Evolutionary conservation across 2,329 filamentous ascomycete genomes (phyloP).

Genomic region (Falciphora oryzae): DNA sequence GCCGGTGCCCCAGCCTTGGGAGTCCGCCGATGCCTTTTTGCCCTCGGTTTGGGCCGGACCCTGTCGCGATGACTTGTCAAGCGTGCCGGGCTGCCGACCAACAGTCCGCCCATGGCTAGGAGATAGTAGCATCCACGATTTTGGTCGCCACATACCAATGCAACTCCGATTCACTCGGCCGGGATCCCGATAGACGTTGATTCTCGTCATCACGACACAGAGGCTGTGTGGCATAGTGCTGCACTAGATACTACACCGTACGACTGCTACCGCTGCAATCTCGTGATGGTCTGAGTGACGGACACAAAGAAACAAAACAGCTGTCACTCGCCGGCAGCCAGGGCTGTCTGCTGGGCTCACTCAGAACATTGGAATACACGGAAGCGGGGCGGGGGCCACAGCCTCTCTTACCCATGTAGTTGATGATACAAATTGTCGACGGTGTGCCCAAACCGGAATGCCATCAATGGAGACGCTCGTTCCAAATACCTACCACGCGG

Average conservation of each 20-base stretch:
- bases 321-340: neutral
- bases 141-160: too few species aligned
- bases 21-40: too few species aligned
- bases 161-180: too few species aligned
- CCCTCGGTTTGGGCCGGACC: neutral
- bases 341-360: neutral
- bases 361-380: neutral
- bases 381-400: neutral
- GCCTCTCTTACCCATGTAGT: neutral
- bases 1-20: too few species aligned
- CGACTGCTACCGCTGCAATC: too few species aligned
- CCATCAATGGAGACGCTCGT: neutral
- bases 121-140: too few species aligned
- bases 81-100: too few species aligned
- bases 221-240: too few species aligned
- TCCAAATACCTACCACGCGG: neutral
- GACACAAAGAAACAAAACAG: neutral
- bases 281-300: neutral
- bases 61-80: neutral
- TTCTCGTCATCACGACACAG: too few species aligned
- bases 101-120: too few species aligned
- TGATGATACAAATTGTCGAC: neutral
- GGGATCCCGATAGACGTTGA: too few species aligned
- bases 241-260: too few species aligned
- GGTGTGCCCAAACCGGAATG: neutral